Conservation (phyloP, 768 basidiomycete species). For the Leucocoprinus sp. region DNA sequence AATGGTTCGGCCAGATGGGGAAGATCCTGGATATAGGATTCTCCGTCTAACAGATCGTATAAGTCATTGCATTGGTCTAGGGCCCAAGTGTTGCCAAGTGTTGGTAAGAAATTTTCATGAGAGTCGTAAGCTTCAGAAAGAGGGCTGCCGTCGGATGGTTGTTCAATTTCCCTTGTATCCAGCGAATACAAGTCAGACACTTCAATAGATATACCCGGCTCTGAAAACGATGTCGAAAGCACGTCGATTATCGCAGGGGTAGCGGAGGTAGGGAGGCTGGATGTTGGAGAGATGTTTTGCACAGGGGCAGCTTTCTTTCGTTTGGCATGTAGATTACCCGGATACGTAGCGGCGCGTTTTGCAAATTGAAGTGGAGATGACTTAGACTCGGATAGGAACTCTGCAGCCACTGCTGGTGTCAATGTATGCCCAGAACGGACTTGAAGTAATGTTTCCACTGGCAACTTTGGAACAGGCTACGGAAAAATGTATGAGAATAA, state of each 20-base stretch:
- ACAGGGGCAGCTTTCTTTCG: not conserved
- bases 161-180: slow-evolving; percentile 4
- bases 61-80: slow-evolving; percentile 9
- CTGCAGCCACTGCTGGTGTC: not conserved
- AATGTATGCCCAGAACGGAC: not conserved
- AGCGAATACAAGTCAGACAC: not conserved
- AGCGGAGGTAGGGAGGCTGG: not conserved
- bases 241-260: not conserved
- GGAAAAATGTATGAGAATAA: not conserved
- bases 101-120: slow-evolving; percentile 2
- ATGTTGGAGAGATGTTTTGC: not conserved
- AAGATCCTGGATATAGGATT: not conserved
- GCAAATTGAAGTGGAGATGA: slow-evolving; percentile 1
- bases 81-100: slow-evolving; percentile 8
- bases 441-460: not conserved
- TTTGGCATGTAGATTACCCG: not conserved
- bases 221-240: not conserved
- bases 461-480: not conserved
- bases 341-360: slow-evolving; percentile 14
- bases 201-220: not conserved
- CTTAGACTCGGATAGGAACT: not conserved
- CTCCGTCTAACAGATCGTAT: slow-evolving; percentile 4
- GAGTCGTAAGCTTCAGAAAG: not conserved
- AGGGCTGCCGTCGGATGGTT: slow-evolving; percentile 3
- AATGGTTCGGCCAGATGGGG: not conserved